phyloP scores from a whole-genome alignment of 768 basidiomycete species.

The Flagelloscypha sp. region DNA sequence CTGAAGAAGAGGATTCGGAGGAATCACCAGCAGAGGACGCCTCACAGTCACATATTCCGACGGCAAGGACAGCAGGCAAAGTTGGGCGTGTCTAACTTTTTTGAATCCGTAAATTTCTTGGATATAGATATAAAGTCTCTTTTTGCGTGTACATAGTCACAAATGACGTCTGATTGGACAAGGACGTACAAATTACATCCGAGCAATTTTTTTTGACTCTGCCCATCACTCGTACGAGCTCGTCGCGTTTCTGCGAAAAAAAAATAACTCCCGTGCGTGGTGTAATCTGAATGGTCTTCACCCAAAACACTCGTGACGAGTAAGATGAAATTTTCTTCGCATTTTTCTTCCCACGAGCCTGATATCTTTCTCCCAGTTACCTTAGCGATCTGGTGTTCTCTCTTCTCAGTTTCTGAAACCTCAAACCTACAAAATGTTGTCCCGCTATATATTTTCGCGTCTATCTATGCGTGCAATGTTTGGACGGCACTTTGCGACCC shows the following conservation, averaged over 20 bases:
- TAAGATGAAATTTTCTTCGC: constrained; percentile 26
- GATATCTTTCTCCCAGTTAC: constrained; percentile 44
- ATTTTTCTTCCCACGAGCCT: constrained; percentile 11
- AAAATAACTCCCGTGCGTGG: too few species aligned
- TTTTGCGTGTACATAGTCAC: too few species aligned
- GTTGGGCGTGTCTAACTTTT: too few species aligned
- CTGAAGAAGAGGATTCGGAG: constrained; percentile 25
- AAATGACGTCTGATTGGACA: too few species aligned
- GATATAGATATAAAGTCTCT: too few species aligned
- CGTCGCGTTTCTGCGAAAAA: too few species aligned
- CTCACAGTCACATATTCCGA: constrained; percentile 53
- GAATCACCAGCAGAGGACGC: constrained; percentile 15
- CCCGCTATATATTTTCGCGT: constrained; percentile 26
- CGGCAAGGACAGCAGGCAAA: constrained; percentile 43
- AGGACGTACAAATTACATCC: too few species aligned
- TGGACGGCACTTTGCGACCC: constrained; percentile 57
- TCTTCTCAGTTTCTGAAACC: constrained; percentile 34
- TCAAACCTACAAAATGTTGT: constrained; percentile 18
- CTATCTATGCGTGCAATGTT: constrained; percentile 37
- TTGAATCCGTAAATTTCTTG: too few species aligned
- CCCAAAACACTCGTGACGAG: constrained; percentile 86
- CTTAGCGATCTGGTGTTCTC: constrained; percentile 89
- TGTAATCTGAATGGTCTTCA: constrained; percentile 88
- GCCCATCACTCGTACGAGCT: too few species aligned
- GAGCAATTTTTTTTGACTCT: too few species aligned